A percentile compares a stretch with the other conserved stretches of the same genome.
Conservation (phyloP, 176 grass and related monocot genomes). For the Pontederia crassipes region DNA sequence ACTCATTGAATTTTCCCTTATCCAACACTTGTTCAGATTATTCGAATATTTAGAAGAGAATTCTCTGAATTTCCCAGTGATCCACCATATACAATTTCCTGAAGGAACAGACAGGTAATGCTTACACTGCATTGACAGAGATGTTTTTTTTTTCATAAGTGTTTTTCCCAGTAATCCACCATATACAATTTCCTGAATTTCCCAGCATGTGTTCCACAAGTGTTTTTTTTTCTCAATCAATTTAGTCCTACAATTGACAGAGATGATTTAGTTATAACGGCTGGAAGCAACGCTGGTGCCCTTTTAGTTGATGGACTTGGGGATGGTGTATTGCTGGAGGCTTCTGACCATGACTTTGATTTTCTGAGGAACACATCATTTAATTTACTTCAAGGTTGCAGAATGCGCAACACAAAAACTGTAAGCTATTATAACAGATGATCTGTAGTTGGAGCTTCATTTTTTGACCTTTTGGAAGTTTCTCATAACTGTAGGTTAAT, state of each 20-base stretch:
- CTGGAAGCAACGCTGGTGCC: conserved; percentile 68
- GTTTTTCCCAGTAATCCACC: conserved; percentile 86
- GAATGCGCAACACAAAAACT: conserved; percentile 99
- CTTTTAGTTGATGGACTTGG: conserved; percentile 96
- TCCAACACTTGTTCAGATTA: conserved; percentile 45
- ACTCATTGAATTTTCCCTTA: conserved; percentile 9
- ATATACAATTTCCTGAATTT: conserved; percentile 72
- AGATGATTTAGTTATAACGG: conserved; percentile 89
- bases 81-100: conserved; percentile 84
- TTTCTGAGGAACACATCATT: conserved; percentile 92
- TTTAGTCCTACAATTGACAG: conserved; percentile 32
- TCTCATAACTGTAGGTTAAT: neutral
- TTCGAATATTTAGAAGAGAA: conserved; percentile 77
- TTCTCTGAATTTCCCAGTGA: conserved; percentile 72
- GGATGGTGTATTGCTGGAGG: conserved; percentile 80
- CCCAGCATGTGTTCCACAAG: too few species aligned
- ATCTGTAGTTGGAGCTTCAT: neutral
- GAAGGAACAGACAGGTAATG: conserved; percentile 47
- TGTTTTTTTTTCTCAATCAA: conserved; percentile 12
- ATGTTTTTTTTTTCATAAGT: too few species aligned
- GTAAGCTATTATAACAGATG: conserved; percentile 29
- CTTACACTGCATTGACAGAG: neutral
- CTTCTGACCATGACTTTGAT: conserved; percentile 68
- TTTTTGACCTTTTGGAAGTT: neutral
- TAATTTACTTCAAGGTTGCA: conserved; percentile 96